phyloP scores from a whole-genome alignment of 257 asterid genomes.

The Ocimum tenuiflorum region DNA sequence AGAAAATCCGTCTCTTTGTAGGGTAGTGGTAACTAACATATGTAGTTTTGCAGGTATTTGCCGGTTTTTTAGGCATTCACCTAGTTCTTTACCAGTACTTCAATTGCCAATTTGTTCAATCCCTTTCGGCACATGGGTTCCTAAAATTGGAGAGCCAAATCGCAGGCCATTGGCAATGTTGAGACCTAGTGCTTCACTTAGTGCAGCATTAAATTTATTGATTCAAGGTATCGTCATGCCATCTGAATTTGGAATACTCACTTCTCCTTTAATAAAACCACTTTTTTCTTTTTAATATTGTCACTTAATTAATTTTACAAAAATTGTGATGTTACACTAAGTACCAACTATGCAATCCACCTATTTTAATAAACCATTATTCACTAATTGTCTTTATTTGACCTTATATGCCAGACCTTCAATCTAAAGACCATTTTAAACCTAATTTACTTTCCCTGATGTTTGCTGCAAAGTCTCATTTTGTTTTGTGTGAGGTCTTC shows the following conservation, averaged over 20 bases:
- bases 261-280: background rate
- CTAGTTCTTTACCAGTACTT: conserved; percentile 69
- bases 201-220: conserved; percentile 68
- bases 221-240: conserved; percentile 56
- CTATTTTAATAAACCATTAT: background rate
- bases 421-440: background rate
- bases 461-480: background rate
- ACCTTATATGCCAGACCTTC: background rate
- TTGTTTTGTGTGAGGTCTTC: background rate
- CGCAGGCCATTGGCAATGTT: conserved; percentile 70
- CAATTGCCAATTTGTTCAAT: conserved; percentile 66
- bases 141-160: conserved; percentile 75
- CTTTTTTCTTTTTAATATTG: too few relatives aligned
- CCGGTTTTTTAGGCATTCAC: conserved; percentile 72
- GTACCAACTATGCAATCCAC: background rate
- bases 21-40: conserved; percentile 10
- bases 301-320: too few relatives aligned
- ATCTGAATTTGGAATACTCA: background rate
- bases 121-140: conserved; percentile 93
- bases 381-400: background rate
- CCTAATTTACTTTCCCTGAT: background rate
- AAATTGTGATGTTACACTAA: background rate
- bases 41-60: conserved; percentile 58
- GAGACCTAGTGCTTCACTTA: conserved; percentile 83
- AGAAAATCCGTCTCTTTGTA: background rate